Conservation (phyloP, 2,329 filamentous ascomycete genomes). For the Trematosphaeria pertusa region DNA sequence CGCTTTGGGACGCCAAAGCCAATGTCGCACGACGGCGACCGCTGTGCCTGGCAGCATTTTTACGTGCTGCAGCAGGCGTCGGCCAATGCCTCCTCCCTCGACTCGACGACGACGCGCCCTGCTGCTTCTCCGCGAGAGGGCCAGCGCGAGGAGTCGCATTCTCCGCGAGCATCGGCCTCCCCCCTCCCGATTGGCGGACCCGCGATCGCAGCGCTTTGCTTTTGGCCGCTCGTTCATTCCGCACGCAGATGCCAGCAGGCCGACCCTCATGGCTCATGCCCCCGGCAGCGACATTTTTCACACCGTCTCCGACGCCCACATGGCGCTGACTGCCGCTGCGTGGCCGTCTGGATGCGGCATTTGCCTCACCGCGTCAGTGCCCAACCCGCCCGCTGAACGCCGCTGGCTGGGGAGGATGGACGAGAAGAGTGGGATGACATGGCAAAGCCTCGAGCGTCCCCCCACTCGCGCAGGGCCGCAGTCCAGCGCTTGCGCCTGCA, state of each 20-base stretch:
- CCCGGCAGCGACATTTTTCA: background rate
- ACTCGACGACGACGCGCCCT: too few species aligned
- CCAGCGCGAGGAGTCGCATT: too few species aligned
- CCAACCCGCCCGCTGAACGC: background rate
- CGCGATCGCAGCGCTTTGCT: too few species aligned
- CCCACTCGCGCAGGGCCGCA: background rate
- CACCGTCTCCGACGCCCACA: background rate
- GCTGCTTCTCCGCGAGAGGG: too few species aligned
- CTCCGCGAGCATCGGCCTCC: too few species aligned
- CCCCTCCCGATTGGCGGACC: too few species aligned
- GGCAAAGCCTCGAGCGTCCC: background rate
- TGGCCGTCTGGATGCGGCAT: background rate
- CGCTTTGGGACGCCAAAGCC: conserved; percentile 12
- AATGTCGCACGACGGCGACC: background rate
- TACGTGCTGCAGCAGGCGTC: too few species aligned
- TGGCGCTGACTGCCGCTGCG: background rate
- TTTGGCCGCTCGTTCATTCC: too few species aligned
- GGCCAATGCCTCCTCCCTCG: too few species aligned
- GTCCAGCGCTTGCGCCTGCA: background rate
- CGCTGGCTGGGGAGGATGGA: too few species aligned
- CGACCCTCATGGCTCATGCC: background rate
- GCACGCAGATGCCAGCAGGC: background rate
- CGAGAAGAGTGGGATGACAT: background rate
- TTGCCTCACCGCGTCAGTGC: background rate
- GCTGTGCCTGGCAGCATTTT: too few species aligned